These are phyloP conservation scores for Pholiota microspora DNA, from an alignment of 768 basidiomycete species.

Conservation along the genomic window DNA sequence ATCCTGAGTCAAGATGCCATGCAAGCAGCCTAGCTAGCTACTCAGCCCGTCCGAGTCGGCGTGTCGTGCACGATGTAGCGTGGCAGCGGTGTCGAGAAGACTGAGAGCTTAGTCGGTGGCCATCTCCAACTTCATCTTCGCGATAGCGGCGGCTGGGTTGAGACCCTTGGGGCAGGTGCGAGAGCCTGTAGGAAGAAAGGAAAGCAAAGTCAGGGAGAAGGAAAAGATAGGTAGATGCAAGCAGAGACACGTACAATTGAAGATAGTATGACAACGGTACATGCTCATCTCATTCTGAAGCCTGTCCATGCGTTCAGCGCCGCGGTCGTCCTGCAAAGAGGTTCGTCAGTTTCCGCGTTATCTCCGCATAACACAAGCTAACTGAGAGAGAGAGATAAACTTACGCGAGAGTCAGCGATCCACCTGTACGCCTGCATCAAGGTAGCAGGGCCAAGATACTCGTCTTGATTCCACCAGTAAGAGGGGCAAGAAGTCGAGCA, in stretches of 20 bases:
- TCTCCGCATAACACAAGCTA: slow-evolving; percentile 7
- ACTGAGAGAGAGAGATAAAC: no score
- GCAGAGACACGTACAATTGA: slow-evolving; percentile 90
- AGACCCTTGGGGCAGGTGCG: slow-evolving; percentile 98
- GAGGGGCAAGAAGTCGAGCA: slow-evolving; percentile 97
- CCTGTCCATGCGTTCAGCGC: slow-evolving; percentile 80
- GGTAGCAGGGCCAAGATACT: slow-evolving; percentile 96
- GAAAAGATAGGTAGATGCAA: background rate
- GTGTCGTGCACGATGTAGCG: no score
- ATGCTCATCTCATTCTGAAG: slow-evolving; percentile 95
- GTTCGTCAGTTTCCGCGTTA: slow-evolving; percentile 14
- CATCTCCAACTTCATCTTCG: slow-evolving; percentile 90
- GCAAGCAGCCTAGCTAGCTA: no score
- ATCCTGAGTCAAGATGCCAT: no score
- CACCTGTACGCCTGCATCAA: slow-evolving; percentile 97
- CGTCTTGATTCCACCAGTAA: slow-evolving; percentile 99
- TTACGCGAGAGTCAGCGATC: slow-evolving; percentile 94
- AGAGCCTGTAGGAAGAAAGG: slow-evolving; percentile 48
- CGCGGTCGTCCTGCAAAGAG: slow-evolving; percentile 63
- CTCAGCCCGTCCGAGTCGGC: no score
- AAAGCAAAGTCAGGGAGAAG: background rate
- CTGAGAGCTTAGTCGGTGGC: slow-evolving; percentile 54
- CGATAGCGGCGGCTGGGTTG: slow-evolving; percentile 90
- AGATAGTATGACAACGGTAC: slow-evolving; percentile 98
- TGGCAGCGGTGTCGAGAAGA: no score